Evolutionary conservation across 805 yeast genomes (phyloP).

Genomic region (Kodamaea leandrae): DNA sequence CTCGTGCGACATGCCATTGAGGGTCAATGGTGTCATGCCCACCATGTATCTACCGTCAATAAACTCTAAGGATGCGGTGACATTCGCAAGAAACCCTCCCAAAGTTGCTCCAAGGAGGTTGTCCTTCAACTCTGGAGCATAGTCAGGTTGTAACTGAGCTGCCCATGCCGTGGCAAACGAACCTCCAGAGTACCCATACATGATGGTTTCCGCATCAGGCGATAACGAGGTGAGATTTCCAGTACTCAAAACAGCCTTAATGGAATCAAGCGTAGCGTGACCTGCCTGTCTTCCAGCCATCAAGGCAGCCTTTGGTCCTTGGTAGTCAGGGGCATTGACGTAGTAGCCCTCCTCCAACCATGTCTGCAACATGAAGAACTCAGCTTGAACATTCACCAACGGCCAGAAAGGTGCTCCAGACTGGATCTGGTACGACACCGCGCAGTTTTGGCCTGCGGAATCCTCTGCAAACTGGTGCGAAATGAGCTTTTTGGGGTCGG

Average conservation of each 20-base stretch:
- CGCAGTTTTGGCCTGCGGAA: constrained; percentile 24
- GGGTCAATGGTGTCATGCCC: constrained; percentile 28
- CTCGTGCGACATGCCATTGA: constrained; percentile 30
- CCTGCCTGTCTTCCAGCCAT: constrained; percentile 20
- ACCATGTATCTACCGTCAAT: constrained; percentile 26
- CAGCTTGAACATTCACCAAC: constrained; percentile 11
- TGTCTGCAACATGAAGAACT: constrained; percentile 15
- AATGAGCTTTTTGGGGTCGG: constrained; percentile 24
- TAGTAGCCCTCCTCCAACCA: constrained; percentile 20
- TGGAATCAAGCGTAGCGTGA: constrained; percentile 18
- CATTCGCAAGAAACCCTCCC: constrained; percentile 36
- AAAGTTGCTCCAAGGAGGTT: constrained; percentile 28
- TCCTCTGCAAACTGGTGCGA: constrained; percentile 31
- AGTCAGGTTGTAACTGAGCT: constrained; percentile 20
- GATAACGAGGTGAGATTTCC: constrained; percentile 11
- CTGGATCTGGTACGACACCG: constrained; percentile 25
- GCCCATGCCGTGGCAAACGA: constrained; percentile 26
- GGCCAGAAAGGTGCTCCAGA: constrained; percentile 10
- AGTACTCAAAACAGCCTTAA: constrained; percentile 17
- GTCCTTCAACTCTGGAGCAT: constrained; percentile 21
- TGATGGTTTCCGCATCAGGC: constrained; percentile 14
- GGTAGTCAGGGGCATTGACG: constrained; percentile 21
- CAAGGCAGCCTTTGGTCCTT: constrained; percentile 21
- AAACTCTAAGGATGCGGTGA: constrained; percentile 23
- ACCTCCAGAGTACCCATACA: constrained; percentile 29